Evolutionary conservation across 2,329 filamentous ascomycete species (phyloP), one percentile per base, ranked within the genome.

Genomic region (Metarhizium guizhouense): DNA sequence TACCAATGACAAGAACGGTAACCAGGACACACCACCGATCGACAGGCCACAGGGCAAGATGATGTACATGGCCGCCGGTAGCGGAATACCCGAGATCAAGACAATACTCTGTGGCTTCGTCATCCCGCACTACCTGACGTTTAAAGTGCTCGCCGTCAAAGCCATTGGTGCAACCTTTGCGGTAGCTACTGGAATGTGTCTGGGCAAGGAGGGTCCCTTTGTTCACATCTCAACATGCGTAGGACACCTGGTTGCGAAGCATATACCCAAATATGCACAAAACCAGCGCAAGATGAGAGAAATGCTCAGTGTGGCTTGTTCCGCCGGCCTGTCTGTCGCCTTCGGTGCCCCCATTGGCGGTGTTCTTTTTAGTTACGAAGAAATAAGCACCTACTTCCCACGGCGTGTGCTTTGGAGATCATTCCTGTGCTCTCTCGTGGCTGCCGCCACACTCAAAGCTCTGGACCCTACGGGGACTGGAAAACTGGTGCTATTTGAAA

Each of bases 301-400:
- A 65, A 75, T 84, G 63, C 70, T 84, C 11, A 78, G 77, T 48
- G 80, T 80, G 3, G 78, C 79, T 2, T 83, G 79, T 59, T 79
- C 81, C 0, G 72, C 79, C 13, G 82, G 81, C 2, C 65, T 85
- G 51, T 79, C 77, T 18, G 82, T 84, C 0, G 82, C 81, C 0
- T 85, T 84, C 60, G 82, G 82, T 6, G 81, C 82, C 20, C 82
- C 82, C 0, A 83, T 84, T 53, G 81, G 81, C 1, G 81, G 81
- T 8, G 81, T 84, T 0, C 68, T 84, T 4, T 85, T 85, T 64
- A 78, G 75, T 48, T 83, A 83, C 55, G 78, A 81, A 63, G 81
- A 84, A 67, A 82, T 84, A 58, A 77, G 74, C 58, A 83, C 80
- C 0, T 82, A 83, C 57, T 84, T 84, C 54, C 81, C 80, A 0